Percentiles rank a stretch among this genome's conserved stretches.
phyloP scores from a whole-genome alignment of 2,329 filamentous ascomycete species.

The Monosporascus sp. region DNA sequence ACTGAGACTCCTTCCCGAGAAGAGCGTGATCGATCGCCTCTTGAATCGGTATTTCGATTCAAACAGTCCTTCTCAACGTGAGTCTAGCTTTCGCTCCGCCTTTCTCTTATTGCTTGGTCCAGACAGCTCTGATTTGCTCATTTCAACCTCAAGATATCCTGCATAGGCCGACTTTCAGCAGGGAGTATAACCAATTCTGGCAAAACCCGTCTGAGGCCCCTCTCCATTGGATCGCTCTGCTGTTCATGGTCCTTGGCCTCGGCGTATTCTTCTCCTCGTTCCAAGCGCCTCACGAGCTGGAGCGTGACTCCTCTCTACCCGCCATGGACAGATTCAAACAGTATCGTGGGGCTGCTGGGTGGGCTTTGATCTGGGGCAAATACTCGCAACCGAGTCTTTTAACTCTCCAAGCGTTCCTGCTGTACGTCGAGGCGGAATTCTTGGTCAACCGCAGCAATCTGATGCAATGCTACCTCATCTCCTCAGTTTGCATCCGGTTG shows the following conservation, averaged over 20 bases:
- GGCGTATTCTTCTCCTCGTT: slow-evolving; percentile 41
- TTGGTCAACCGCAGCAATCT: slow-evolving; percentile 45
- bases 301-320: slow-evolving; percentile 32
- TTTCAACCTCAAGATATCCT: slow-evolving; percentile 38
- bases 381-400: slow-evolving; percentile 44
- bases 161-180: slow-evolving; percentile 48
- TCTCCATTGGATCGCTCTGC: slow-evolving; percentile 44
- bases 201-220: slow-evolving; percentile 33
- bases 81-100: slow-evolving; percentile 11
- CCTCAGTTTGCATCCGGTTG: slow-evolving; percentile 44
- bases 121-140: slow-evolving; percentile 2
- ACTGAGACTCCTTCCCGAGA: slow-evolving; percentile 42
- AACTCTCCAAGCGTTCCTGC: slow-evolving; percentile 45
- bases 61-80: slow-evolving; percentile 47
- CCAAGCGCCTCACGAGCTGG: slow-evolving; percentile 38
- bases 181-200: slow-evolving; percentile 47
- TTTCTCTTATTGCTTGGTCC: slow-evolving; percentile 3
- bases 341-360: slow-evolving; percentile 46
- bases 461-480: slow-evolving; percentile 50
- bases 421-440: slow-evolving; percentile 51
- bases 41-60: slow-evolving; percentile 50
- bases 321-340: slow-evolving; percentile 40
- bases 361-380: slow-evolving; percentile 45
- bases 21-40: slow-evolving; percentile 42
- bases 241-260: slow-evolving; percentile 43